Evolutionary conservation across 257 asterid genomes (phyloP).

Genomic region (Jasminum sambac): DNA sequence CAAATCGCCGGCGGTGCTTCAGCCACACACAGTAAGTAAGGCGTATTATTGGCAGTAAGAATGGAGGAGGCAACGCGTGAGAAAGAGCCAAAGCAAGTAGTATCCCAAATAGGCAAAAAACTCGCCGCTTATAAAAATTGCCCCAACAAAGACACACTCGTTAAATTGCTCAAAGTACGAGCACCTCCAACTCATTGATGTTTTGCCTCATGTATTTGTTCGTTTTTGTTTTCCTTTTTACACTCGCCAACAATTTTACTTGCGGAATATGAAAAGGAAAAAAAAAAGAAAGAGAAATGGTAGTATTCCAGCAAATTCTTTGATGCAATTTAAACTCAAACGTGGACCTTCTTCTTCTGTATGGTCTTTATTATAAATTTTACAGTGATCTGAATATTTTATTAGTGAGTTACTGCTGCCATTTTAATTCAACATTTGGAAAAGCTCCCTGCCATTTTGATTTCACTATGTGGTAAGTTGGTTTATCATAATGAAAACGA

Average conservation of each 20-base stretch:
- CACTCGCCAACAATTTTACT: background rate
- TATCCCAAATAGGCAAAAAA: slow-evolving; percentile 47
- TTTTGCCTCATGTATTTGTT: background rate
- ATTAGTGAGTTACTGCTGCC: background rate
- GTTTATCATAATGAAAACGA: background rate
- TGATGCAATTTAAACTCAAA: background rate
- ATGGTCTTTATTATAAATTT: background rate
- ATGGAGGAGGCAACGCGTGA: slow-evolving; percentile 5
- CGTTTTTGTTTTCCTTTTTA: background rate
- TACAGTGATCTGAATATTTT: background rate
- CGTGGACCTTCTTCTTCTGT: background rate
- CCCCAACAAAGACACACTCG: slow-evolving; percentile 57
- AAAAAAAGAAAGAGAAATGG: background rate
- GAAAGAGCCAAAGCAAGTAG: slow-evolving; percentile 38
- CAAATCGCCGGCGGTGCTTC: background rate
- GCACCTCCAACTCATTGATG: background rate
- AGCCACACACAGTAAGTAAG: background rate
- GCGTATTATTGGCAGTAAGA: background rate
- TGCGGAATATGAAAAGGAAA: background rate
- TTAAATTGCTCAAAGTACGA: slow-evolving; percentile 62
- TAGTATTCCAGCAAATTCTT: background rate
- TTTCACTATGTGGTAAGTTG: background rate
- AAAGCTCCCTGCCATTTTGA: background rate
- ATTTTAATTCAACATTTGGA: background rate
- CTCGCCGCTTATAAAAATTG: slow-evolving; percentile 47